Evolutionary conservation across 2,329 filamentous ascomycete species (phyloP).

Genomic region (Aspergillus latus): DNA sequence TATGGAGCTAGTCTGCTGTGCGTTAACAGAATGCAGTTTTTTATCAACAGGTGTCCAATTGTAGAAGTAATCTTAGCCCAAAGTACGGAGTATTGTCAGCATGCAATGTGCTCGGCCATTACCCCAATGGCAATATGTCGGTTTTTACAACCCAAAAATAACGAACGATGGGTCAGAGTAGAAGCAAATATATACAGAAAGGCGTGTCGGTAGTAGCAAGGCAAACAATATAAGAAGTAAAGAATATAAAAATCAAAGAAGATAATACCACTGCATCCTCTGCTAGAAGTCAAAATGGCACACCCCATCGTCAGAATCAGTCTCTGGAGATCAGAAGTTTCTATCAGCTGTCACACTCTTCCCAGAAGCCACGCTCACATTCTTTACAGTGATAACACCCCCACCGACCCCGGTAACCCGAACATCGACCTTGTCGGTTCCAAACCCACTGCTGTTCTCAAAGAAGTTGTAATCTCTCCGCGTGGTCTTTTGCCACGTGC

Average conservation of each 20-base stretch:
- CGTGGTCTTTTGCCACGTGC: constrained; percentile 58
- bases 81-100: no score
- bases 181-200: constrained; percentile 12
- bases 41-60: no score
- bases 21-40: no score
- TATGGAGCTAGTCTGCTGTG: constrained; percentile 9
- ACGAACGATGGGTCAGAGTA: no score
- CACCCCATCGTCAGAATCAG: neutral
- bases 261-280: no score
- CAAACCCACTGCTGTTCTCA: constrained; percentile 59
- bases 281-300: no score
- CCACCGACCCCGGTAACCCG: constrained; percentile 57
- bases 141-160: no score
- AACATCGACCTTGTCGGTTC: constrained; percentile 55
- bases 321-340: constrained; percentile 24
- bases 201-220: neutral
- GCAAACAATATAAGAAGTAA: neutral
- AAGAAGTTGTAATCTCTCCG: constrained; percentile 63
- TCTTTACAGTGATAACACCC: constrained; percentile 52
- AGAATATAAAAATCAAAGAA: neutral
- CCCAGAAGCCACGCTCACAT: constrained; percentile 39
- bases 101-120: no score
- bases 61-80: no score
- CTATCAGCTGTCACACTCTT: constrained; percentile 22
- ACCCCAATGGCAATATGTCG: no score